These are phyloP conservation scores for Aspergillus ochraceoroseus DNA, from an alignment of 2,329 filamentous ascomycete species.

Conservation along the genomic window DNA sequence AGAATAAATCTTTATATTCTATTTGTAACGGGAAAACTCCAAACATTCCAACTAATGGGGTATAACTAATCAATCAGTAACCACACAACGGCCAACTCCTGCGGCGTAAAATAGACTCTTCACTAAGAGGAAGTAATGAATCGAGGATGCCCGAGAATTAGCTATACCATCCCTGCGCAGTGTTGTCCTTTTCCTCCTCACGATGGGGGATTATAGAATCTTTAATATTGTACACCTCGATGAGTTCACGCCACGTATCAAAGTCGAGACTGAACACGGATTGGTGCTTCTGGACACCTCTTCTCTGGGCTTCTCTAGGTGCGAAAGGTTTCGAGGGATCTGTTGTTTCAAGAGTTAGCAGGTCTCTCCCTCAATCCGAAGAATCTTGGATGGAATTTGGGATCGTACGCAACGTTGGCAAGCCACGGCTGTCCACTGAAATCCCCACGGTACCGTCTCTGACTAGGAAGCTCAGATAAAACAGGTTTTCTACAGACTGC, in stretches of 20 bases:
- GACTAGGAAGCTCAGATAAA: slow-evolving; percentile 92
- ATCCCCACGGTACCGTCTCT: slow-evolving; percentile 75
- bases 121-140: too few relatives aligned
- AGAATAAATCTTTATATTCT: too few relatives aligned
- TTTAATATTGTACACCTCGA: slow-evolving; percentile 69
- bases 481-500: slow-evolving; percentile 93
- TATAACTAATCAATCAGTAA: too few relatives aligned
- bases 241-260: slow-evolving; percentile 71
- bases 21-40: too few relatives aligned
- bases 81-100: too few relatives aligned
- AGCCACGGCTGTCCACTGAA: slow-evolving; percentile 63
- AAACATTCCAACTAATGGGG: too few relatives aligned
- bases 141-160: slow-evolving; percentile 29
- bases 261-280: slow-evolving; percentile 86
- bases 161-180: slow-evolving; percentile 61
- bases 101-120: too few relatives aligned
- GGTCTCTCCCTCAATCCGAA: not conserved
- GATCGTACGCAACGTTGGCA: slow-evolving; percentile 74
- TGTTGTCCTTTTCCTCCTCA: slow-evolving; percentile 53
- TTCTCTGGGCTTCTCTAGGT: slow-evolving; percentile 46
- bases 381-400: not conserved
- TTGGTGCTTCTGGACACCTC: slow-evolving; percentile 67
- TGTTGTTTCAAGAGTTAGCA: slow-evolving; percentile 28
- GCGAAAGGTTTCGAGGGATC: slow-evolving; percentile 45
- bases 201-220: slow-evolving; percentile 82